Conservation (phyloP, 331 rosid genomes). For the Rhamnella rubrinervis region DNA sequence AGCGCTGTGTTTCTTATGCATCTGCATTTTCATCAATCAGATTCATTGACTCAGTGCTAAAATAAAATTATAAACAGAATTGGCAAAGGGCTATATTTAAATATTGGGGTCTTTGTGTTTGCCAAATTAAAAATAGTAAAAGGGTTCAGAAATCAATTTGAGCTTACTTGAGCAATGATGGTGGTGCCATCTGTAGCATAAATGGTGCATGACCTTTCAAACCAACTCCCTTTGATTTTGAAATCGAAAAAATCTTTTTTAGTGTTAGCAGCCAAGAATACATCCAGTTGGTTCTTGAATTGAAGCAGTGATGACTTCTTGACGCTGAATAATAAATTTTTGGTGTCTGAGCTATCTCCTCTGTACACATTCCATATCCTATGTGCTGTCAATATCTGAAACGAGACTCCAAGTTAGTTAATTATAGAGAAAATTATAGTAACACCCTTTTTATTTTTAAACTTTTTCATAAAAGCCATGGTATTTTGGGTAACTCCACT, state of each 20-base stretch:
- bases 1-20: slow-evolving; percentile 46
- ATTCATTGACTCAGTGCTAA: too few relatives aligned
- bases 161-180: slow-evolving; percentile 35
- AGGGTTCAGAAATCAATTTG: background rate
- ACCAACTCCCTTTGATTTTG: slow-evolving; percentile 69
- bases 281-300: slow-evolving; percentile 54
- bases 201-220: slow-evolving; percentile 46
- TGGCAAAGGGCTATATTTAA: too few relatives aligned
- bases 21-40: slow-evolving; percentile 35
- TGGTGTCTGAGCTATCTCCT: slow-evolving; percentile 43
- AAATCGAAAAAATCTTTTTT: slow-evolving; percentile 51
- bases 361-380: slow-evolving; percentile 33
- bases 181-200: slow-evolving; percentile 18
- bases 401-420: too few relatives aligned
- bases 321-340: slow-evolving; percentile 32
- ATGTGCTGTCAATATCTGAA: slow-evolving; percentile 35
- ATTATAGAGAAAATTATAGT: too few relatives aligned
- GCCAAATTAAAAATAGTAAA: background rate
- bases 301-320: slow-evolving; percentile 40
- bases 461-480: too few relatives aligned
- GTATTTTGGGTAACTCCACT: too few relatives aligned
- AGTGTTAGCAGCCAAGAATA: slow-evolving; percentile 57
- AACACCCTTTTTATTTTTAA: too few relatives aligned
- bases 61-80: background rate
- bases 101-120: background rate